Percentiles rank a stretch among this genome's conserved stretches.
phyloP scores from a whole-genome alignment of 192 early-diverging fungal genomes.

The Coemansia sp. region DNA sequence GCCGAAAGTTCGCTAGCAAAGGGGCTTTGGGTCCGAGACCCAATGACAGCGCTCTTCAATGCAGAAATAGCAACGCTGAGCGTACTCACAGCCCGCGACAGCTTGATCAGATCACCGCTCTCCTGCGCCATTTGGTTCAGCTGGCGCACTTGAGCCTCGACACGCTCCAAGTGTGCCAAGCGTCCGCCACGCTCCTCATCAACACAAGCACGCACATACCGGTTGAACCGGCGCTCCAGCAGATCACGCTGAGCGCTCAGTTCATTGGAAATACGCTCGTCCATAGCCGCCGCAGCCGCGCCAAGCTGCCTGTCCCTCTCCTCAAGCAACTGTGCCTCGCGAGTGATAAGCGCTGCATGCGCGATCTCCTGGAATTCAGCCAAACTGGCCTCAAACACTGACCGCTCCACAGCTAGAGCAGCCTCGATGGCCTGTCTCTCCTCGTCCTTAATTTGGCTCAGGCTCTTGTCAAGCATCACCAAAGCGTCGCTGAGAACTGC shows the following conservation, averaged over 20 bases:
- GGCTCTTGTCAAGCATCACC: conserved; percentile 52
- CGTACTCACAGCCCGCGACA: conserved; percentile 61
- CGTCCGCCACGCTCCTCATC: conserved; percentile 91
- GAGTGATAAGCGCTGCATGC: conserved; percentile 50
- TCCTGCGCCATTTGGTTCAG: conserved; percentile 70
- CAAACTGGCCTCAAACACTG: conserved; percentile 58
- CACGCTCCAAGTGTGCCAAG: conserved; percentile 81
- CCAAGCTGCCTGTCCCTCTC: conserved; percentile 55
- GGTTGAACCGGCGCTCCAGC: conserved; percentile 77
- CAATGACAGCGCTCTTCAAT: conserved; percentile 60
- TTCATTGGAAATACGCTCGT: conserved; percentile 62
- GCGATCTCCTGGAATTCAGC: conserved; percentile 52
- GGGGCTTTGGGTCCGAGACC: conserved; percentile 51
- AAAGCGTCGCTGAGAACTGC: conserved; percentile 56
- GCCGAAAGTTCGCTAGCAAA: conserved; percentile 77
- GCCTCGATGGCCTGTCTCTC: conserved; percentile 59
- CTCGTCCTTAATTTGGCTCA: conserved; percentile 51
- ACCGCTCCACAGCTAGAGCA: conserved; percentile 64
- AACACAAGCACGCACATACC: conserved; percentile 76
- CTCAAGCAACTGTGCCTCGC: conserved; percentile 60
- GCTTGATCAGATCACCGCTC: conserved; percentile 69
- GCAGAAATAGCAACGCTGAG: conserved; percentile 68
- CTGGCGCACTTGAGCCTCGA: conserved; percentile 75
- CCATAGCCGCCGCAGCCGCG: conserved; percentile 47
- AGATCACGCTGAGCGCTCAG: conserved; percentile 69